A percentile compares a stretch with the other conserved stretches of the same genome.
Evolutionary conservation across 2,329 filamentous ascomycete species (phyloP).

Genomic region (Aspergillus persii): DNA sequence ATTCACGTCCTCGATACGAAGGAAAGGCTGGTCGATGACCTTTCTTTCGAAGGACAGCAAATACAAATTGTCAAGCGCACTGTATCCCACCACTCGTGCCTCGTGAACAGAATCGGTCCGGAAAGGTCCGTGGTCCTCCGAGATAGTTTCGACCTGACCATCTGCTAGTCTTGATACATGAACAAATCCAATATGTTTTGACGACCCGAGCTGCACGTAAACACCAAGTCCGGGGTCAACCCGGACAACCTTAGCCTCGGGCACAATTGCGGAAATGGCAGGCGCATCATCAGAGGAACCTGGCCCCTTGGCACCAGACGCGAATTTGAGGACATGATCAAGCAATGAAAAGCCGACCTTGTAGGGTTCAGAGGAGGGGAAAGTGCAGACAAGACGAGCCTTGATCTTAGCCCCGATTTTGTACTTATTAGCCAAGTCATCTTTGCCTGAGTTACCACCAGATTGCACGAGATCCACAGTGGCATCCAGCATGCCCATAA

Average conservation of each 20-base stretch:
- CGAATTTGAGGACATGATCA: conserved; percentile 74
- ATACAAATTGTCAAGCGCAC: conserved; percentile 79
- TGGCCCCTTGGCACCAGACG: conserved; percentile 29
- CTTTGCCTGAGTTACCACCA: conserved; percentile 66
- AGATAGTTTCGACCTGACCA: conserved; percentile 79
- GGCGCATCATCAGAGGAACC: conserved; percentile 47
- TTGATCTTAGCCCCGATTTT: conserved; percentile 82
- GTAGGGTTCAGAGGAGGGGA: conserved; percentile 72
- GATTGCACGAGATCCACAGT: conserved; percentile 91
- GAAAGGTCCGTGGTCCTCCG: conserved; percentile 72
- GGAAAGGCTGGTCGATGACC: conserved; percentile 80
- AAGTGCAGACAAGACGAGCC: conserved; percentile 83
- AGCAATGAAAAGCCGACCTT: conserved; percentile 87
- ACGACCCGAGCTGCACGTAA: conserved; percentile 69
- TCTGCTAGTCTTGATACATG: conserved; percentile 93
- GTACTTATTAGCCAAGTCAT: conserved; percentile 72
- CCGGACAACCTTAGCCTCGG: conserved; percentile 73
- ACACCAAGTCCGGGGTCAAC: conserved; percentile 79
- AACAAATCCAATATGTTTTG: conserved; percentile 74
- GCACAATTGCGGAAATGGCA: conserved; percentile 65
- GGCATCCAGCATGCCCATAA: conserved; percentile 87
- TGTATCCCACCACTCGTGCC: conserved; percentile 82
- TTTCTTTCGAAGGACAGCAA: conserved; percentile 79
- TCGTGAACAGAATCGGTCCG: conserved; percentile 75
- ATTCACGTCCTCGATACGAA: conserved; percentile 86